Evolutionary conservation across 306 rosid genomes (phyloP), one percentile per base, ranked within the genome.

Genomic region (Malus sylvestris): DNA sequence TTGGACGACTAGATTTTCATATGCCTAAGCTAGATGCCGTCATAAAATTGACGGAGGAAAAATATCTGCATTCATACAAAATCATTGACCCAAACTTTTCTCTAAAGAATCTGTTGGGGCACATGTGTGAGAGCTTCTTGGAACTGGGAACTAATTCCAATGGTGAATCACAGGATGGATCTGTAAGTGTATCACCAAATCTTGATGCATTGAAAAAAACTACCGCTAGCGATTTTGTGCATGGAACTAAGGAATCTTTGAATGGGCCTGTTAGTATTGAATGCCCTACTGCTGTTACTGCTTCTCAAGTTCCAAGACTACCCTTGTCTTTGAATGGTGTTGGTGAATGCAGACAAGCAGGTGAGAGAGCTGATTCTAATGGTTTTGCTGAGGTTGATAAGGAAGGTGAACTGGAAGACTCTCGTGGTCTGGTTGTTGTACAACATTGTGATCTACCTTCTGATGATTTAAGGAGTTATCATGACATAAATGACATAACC

Each of bases 1-100:
- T 76, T 76, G 84, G 89, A 81, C 82, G 88, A 67, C 84, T 78
- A 63, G 82, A 82, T 84, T 87, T 88, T 81, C 85, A 42, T 62
- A 74, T 87, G 80, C 91, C 85, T 85, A 79, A 83, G 75, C 83
- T 81, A 27, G 88, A 88, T 77, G 88, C 81, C 53, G 81, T 85
- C 79, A 70, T 85, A 67, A 90, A 91, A 81, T 58, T 82, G 91
- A 81, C 81, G 76, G 97, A 89, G 91, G 97, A 89, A 70, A 92
- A 89, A 80, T 92, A 90, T 80, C 82, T 87, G 88, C 88, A 70
- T 44, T 77, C 91, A 80, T 91, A 89, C 88, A 85, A 87, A 86
- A 76, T 83, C 70, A 75, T 76, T 73, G 91, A 84, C 85, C 89
- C 84, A 66, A 81, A 83, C 51, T 92, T 92, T 86, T 83, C 98